A percentile compares a stretch with the other conserved stretches of the same genome.
Conservation (phyloP, 345 rosid genomes). For the Rhodomyrtus tomentosa region DNA sequence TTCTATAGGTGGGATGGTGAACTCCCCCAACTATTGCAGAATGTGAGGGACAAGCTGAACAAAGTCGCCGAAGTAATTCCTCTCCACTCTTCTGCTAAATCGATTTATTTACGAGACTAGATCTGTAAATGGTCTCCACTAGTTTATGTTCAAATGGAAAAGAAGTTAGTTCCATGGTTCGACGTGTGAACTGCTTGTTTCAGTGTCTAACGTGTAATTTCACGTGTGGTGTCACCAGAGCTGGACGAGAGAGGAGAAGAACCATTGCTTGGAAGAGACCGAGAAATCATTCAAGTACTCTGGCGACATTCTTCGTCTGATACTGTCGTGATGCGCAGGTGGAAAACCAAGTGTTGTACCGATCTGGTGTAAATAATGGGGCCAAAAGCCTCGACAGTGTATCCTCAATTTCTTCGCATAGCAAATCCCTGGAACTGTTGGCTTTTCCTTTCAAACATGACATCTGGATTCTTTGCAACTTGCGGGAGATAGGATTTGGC, state of each 20-base stretch:
- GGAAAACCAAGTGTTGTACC: not conserved
- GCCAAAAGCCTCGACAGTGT: not conserved
- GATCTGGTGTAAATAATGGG: not conserved
- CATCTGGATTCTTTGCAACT: not conserved
- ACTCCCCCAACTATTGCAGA: conserved; percentile 66
- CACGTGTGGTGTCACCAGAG: conserved; percentile 15
- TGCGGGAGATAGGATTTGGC: not conserved
- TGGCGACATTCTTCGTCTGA: conserved; percentile 81
- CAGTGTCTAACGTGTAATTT: not conserved
- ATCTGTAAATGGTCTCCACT: not conserved
- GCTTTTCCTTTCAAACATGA: not conserved
- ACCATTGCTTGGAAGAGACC: conserved; percentile 90
- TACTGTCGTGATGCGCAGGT: conserved; percentile 21
- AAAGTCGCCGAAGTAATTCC: conserved; percentile 65
- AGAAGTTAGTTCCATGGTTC: not conserved
- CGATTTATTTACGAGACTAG: not conserved
- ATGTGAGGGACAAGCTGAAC: conserved; percentile 79
- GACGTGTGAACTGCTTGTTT: not conserved
- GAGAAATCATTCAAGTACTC: conserved; percentile 87
- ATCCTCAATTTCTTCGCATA: not conserved
- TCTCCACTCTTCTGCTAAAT: not conserved
- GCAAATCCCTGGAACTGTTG: not conserved
- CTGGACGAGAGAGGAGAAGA: conserved; percentile 73
- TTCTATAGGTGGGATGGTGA: conserved; percentile 96
- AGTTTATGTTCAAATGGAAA: not conserved